Evolutionary conservation across 441 rosid species (phyloP).

Genomic region (Pelargonium hybrid): DNA sequence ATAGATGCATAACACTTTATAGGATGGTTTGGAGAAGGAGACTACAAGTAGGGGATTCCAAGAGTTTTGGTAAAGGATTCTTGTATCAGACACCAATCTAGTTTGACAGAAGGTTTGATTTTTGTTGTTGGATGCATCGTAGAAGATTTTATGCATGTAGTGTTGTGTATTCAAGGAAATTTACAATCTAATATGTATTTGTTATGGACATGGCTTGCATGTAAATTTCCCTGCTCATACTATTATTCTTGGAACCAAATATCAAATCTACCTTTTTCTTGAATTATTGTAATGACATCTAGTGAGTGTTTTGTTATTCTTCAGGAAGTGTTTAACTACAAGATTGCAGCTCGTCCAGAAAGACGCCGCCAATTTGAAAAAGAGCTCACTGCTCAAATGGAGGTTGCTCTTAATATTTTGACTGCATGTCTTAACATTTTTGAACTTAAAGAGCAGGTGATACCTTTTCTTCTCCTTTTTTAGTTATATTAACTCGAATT

Average conservation of each 20-base stretch:
- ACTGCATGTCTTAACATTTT: conserved; percentile 65
- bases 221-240: background rate
- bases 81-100: no score
- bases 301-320: conserved; percentile 18
- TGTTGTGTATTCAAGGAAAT: no score
- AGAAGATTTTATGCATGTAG: no score
- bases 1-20: no score
- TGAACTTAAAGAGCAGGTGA: conserved; percentile 90
- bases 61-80: no score
- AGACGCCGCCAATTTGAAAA: conserved; percentile 89
- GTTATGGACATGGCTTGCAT: background rate
- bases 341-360: conserved; percentile 98
- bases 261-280: background rate
- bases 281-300: conserved; percentile 6
- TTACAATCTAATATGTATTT: no score
- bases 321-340: conserved; percentile 91
- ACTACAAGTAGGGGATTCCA: no score
- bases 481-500: background rate
- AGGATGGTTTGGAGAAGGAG: no score
- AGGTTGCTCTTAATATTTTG: conserved; percentile 65
- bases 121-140: no score
- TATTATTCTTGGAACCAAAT: background rate
- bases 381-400: conserved; percentile 84
- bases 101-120: no score
- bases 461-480: conserved; percentile 14